Evolutionary conservation across 2,329 filamentous ascomycete genomes (phyloP).

Genomic region (Thielaviopsis euricoi): DNA sequence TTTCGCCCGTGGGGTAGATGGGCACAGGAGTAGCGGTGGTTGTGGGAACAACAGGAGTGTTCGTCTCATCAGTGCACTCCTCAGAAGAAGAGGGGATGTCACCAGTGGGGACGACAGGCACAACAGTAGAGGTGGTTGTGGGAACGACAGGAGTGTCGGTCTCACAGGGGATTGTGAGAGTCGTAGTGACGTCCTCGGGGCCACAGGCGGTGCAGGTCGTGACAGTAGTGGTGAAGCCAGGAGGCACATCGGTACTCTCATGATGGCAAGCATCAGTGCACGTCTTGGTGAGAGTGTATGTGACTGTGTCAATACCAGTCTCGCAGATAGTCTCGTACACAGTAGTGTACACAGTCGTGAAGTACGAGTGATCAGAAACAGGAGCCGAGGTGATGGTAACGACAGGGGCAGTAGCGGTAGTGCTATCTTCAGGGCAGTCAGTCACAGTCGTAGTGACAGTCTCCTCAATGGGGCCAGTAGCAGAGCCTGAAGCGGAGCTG

Average conservation of each 20-base stretch:
- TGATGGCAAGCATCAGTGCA: slow-evolving; percentile 6
- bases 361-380: neutral
- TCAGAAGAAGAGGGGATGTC: too few species aligned
- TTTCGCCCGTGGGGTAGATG: neutral
- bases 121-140: neutral
- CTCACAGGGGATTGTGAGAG: slow-evolving; percentile 7
- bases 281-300: slow-evolving; percentile 11
- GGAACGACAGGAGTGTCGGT: neutral
- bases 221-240: slow-evolving; percentile 11
- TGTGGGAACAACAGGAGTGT: neutral
- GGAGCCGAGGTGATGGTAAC: neutral
- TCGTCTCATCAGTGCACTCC: too few species aligned
- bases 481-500: neutral
- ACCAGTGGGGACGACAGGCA: neutral
- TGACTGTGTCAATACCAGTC: slow-evolving; percentile 9
- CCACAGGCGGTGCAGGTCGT: slow-evolving; percentile 2
- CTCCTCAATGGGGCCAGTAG: neutral
- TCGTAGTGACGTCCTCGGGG: neutral
- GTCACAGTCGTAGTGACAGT: neutral
- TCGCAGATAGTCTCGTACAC: slow-evolving; percentile 10
- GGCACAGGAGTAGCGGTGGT: neutral
- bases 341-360: slow-evolving; percentile 8
- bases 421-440: neutral
- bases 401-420: neutral
- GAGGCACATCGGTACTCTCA: slow-evolving; percentile 5